Evolutionary conservation across 2,329 filamentous ascomycete species (phyloP).

Genomic region (Escovopsis sp.): DNA sequence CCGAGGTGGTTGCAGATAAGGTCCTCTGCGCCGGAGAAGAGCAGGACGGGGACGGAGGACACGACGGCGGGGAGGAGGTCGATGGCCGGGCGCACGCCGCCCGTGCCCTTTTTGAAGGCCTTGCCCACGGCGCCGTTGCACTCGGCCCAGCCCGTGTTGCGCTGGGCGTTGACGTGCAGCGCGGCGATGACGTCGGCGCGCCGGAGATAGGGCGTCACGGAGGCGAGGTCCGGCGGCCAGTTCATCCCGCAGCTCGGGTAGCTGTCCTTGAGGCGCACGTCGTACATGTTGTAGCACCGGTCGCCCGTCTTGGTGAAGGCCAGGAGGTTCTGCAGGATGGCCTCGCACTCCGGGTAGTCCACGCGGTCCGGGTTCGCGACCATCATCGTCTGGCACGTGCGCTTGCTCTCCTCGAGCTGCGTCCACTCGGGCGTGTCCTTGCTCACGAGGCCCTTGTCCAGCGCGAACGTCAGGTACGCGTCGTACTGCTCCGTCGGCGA

Average conservation of each 20-base stretch:
- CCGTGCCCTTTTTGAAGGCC: slow-evolving; percentile 50
- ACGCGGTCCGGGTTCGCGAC: slow-evolving; percentile 35
- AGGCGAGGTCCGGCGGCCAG: slow-evolving; percentile 77
- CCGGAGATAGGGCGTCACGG: slow-evolving; percentile 72
- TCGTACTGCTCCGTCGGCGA: slow-evolving; percentile 81
- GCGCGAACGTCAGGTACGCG: slow-evolving; percentile 68
- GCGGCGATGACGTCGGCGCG: slow-evolving; percentile 64
- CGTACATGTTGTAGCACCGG: slow-evolving; percentile 89
- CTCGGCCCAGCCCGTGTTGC: slow-evolving; percentile 80
- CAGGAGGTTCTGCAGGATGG: slow-evolving; percentile 59
- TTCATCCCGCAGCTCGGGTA: slow-evolving; percentile 88
- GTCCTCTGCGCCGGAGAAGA: slow-evolving; percentile 90
- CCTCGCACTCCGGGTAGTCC: slow-evolving; percentile 57
- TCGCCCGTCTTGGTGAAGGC: slow-evolving; percentile 42
- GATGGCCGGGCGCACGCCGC: slow-evolving; percentile 58
- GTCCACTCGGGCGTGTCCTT: slow-evolving; percentile 48
- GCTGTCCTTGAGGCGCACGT: slow-evolving; percentile 68
- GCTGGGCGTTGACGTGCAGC: slow-evolving; percentile 67
- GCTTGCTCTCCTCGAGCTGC: slow-evolving; percentile 52
- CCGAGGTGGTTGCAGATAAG: slow-evolving; percentile 95
- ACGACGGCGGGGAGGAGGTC: slow-evolving; percentile 65
- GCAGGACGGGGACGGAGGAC: slow-evolving; percentile 58
- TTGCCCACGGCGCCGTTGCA: slow-evolving; percentile 66
- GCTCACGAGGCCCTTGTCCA: slow-evolving; percentile 57
- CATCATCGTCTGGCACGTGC: slow-evolving; percentile 50